phyloP scores from a whole-genome alignment of 73 alveolate genomes.

The Paramecium octaurelia region DNA sequence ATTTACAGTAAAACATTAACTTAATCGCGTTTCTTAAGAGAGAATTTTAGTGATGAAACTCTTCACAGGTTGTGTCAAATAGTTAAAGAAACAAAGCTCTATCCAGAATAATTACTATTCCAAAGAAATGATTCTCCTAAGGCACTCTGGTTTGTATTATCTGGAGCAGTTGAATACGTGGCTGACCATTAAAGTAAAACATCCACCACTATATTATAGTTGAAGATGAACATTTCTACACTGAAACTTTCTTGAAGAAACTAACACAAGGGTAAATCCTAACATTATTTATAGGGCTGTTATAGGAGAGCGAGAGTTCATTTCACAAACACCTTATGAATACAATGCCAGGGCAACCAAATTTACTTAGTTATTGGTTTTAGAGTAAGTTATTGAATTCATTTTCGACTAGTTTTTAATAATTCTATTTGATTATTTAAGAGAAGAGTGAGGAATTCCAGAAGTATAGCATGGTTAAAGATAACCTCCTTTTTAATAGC shows the following conservation, averaged over 20 bases:
- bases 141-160: neutral
- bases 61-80: neutral
- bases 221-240: neutral
- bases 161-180: constrained; percentile 8
- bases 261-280: neutral
- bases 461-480: neutral
- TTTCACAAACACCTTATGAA: neutral
- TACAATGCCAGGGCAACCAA: constrained; percentile 41
- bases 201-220: neutral
- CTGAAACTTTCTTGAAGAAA: neutral
- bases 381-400: neutral
- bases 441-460: neutral
- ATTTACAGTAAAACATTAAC: neutral
- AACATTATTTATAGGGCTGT: neutral
- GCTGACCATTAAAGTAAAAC: constrained; percentile 1
- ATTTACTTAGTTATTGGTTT: neutral
- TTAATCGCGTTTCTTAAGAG: constrained; percentile 11
- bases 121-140: neutral
- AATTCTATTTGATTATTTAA: neutral
- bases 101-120: constrained; percentile 5
- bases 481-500: neutral
- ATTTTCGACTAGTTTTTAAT: neutral
- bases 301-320: constrained; percentile 29
- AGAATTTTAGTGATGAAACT: neutral
- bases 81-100: neutral